Conservation (phyloP, 2,329 filamentous ascomycete genomes). For the Capronia coronata region DNA sequence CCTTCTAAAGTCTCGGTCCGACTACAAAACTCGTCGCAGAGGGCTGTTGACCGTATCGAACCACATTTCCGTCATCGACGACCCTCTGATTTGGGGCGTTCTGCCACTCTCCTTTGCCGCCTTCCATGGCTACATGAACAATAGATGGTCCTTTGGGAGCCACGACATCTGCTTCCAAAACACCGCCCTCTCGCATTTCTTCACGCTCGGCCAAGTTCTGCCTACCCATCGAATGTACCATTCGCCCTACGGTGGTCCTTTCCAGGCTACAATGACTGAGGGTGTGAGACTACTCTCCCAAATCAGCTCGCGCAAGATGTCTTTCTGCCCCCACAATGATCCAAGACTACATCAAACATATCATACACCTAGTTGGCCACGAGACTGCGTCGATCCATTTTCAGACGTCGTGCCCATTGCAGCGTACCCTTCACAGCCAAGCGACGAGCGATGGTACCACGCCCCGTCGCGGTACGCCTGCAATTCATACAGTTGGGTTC, state of each 20-base stretch:
- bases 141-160: constrained; percentile 83
- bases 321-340: constrained; percentile 16
- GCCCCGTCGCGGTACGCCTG: constrained; percentile 65
- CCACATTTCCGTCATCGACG: constrained; percentile 86
- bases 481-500: constrained; percentile 75
- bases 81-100: constrained; percentile 88
- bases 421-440: constrained; percentile 48
- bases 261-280: constrained; percentile 82
- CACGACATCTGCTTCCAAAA: constrained; percentile 94
- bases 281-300: constrained; percentile 73
- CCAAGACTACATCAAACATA: constrained; percentile 15
- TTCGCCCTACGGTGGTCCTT: constrained; percentile 73
- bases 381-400: constrained; percentile 46
- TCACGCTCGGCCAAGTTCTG: constrained; percentile 80
- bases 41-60: constrained; percentile 91
- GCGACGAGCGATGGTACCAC: constrained; percentile 57
- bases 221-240: constrained; percentile 78
- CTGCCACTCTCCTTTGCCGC: constrained; percentile 69
- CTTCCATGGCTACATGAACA: constrained; percentile 57
- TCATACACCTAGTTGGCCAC: constrained; percentile 47
- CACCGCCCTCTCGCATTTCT: constrained; percentile 65
- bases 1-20: constrained; percentile 65
- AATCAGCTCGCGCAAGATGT: constrained; percentile 39
- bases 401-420: constrained; percentile 40
- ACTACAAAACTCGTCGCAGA: constrained; percentile 59